Conservation (phyloP, 352 stramenopile genomes). For the Phytophthora pluvialis region DNA sequence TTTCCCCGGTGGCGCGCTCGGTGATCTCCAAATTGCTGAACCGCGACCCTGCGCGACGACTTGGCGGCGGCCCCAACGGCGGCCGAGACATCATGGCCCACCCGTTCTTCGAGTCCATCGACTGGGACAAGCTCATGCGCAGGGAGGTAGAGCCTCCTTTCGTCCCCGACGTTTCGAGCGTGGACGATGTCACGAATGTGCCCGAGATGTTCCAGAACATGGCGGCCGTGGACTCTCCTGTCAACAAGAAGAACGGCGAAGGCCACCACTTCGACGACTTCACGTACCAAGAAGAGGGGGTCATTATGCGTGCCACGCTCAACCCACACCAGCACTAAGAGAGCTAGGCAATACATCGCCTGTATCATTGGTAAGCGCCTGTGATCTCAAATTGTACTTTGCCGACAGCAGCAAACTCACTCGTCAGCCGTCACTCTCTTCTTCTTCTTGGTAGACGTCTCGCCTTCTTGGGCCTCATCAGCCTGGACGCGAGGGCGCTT, state of each 20-base stretch:
- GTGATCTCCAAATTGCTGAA: conserved; percentile 93
- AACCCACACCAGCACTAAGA: conserved; percentile 31
- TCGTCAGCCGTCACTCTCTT: conserved; percentile 22
- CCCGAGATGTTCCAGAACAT: conserved; percentile 92
- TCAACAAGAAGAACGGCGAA: conserved; percentile 87
- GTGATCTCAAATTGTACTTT: background rate
- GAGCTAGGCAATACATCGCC: conserved; percentile 33
- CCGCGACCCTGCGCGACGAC: conserved; percentile 91
- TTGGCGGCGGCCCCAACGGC: conserved; percentile 91
- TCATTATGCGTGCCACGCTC: conserved; percentile 49
- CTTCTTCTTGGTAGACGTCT: conserved; percentile 31
- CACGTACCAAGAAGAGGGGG: conserved; percentile 87
- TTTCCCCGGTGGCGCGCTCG: conserved; percentile 72
- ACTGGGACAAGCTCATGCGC: conserved; percentile 87
- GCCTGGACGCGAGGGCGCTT: conserved; percentile 23
- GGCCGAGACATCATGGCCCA: conserved; percentile 89
- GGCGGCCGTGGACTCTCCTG: conserved; percentile 85
- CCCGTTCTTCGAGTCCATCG: conserved; percentile 84
- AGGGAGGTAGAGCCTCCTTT: conserved; percentile 88
- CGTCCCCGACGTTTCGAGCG: conserved; percentile 75
- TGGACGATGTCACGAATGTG: conserved; percentile 90
- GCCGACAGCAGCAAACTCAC: background rate
- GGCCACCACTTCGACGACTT: conserved; percentile 91
- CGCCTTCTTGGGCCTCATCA: background rate
- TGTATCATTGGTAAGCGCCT: conserved; percentile 33